Evolutionary conservation across 2,329 filamentous ascomycete species (phyloP), one percentile per base, ranked within the genome.

Genomic region (Colletotrichum sp.): DNA sequence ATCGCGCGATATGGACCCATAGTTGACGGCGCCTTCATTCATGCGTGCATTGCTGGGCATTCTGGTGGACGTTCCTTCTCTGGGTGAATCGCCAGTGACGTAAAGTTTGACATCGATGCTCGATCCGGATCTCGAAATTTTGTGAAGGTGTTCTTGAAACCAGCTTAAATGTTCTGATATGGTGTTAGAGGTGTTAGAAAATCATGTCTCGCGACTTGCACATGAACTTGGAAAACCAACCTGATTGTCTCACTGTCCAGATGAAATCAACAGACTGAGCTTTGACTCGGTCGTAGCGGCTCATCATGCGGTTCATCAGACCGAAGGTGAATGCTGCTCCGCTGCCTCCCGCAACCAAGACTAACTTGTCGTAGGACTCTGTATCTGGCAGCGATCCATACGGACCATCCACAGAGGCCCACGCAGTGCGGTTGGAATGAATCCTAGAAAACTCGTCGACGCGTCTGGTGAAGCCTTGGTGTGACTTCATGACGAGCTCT

Each of bases 381-480:
- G 88, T 86, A 67, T 90, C 84, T 0, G 89, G 89, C 13, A 89
- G 82, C 1, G 87, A 86, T 15, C 89, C 89, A 69, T 91, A 91
- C 0, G 89, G 88, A 0, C 89, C 89, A 68, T 91, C 89, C 2
- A 89, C 82, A 0, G 89, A 90, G 0, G 86, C 88, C 71, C 81
- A 83, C 2, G 90, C 79, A 13, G 79, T 77, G 7, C 78, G 81
- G 0, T 87, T 86, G 0, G 87, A 86, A 56, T 88, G 8, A 1
- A 8, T 26, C 30, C n/a, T 0, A 88, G 88, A 72, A 87, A 85
- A 5, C 82, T 81, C 77, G 88, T 85, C 12, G 90, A 83, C 67
- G 88, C 86, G 43, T 9, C 84, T 83, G 1, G 89, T 91, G 78
- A 91, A 91, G 0, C 89, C 90, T 6, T 87, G 83, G 67, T 88